Percentiles rank a stretch among this genome's conserved stretches.
Conservation (phyloP, 116 monocot genomes). For the Zostera marina region DNA sequence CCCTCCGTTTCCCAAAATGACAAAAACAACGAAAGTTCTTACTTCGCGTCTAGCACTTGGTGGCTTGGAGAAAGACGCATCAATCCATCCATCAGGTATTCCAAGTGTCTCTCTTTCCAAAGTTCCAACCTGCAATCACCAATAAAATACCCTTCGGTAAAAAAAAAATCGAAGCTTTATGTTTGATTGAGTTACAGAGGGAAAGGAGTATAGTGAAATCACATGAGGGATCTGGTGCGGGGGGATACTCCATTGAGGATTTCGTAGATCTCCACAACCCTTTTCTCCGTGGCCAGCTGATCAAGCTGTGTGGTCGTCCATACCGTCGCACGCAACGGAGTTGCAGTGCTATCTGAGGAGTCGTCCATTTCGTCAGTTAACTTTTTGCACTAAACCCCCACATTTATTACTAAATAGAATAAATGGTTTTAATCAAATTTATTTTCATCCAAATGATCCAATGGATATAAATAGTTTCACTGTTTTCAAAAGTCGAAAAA, state of each 20-base stretch:
- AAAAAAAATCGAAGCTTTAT: background rate
- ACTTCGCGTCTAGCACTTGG: constrained; percentile 71
- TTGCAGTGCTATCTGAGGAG: background rate
- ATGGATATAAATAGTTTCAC: no score
- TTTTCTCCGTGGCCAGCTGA: constrained; percentile 50
- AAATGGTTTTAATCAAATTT: no score
- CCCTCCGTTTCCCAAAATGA: background rate
- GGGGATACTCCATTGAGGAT: constrained; percentile 35
- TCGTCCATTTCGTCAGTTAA: no score
- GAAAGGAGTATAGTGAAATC: background rate
- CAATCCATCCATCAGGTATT: constrained; percentile 56
- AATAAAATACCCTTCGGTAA: background rate
- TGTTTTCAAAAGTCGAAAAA: no score
- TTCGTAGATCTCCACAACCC: constrained; percentile 51
- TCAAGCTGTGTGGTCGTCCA: constrained; percentile 52
- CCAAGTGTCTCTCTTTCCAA: constrained; percentile 75
- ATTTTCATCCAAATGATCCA: no score
- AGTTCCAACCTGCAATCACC: constrained; percentile 55
- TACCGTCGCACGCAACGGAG: no score
- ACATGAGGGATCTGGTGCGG: constrained; percentile 49
- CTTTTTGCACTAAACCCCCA: no score
- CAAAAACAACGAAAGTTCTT: background rate
- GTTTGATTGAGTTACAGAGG: background rate
- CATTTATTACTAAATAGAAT: no score
- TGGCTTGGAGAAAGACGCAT: constrained; percentile 44